Evolutionary conservation across 805 yeast species (phyloP).

Genomic region (Candida sanyiensis): DNA sequence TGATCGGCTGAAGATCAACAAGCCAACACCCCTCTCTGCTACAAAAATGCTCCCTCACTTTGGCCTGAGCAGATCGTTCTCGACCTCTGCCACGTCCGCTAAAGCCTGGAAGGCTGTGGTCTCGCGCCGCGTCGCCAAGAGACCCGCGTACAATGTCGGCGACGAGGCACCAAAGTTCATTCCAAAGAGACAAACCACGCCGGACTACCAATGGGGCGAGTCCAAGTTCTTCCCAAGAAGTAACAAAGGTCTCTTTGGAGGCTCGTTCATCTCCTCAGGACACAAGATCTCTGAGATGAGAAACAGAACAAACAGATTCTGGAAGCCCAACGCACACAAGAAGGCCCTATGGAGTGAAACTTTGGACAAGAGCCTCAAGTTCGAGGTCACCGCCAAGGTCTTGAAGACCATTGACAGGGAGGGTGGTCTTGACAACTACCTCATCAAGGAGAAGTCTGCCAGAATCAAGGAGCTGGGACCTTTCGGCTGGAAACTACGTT

Average conservation of each 20-base stretch:
- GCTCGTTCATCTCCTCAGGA: conserved; percentile 72
- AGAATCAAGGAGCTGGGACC: conserved; percentile 91
- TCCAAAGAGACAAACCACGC: conserved; percentile 42
- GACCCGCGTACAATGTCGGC: conserved; percentile 45
- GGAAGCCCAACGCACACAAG: conserved; percentile 76
- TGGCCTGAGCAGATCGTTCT: conserved; percentile 19
- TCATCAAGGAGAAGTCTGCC: conserved; percentile 81
- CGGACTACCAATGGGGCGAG: conserved; percentile 76
- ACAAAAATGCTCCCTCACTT: conserved; percentile 14
- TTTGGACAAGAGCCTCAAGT: conserved; percentile 44
- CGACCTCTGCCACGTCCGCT: conserved; percentile 12
- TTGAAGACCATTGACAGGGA: conserved; percentile 83
- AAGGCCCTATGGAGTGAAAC: conserved; percentile 83
- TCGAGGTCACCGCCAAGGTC: conserved; percentile 73
- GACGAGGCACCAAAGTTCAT: conserved; percentile 44
- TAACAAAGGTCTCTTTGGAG: conserved; percentile 88
- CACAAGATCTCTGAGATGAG: conserved; percentile 72
- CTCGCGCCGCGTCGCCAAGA: conserved; percentile 39
- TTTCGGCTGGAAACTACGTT: conserved; percentile 86
- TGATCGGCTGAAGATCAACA: too few relatives aligned
- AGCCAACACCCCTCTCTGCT: too few relatives aligned
- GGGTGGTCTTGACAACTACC: conserved; percentile 90
- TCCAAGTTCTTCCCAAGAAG: conserved; percentile 75
- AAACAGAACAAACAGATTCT: conserved; percentile 67
- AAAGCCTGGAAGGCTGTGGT: conserved; percentile 42